A percentile compares a stretch with the other conserved stretches of the same genome.
Evolutionary conservation across 495 filamentous ascomycete species (phyloP).

Genomic region (Neurospora hispaniola): DNA sequence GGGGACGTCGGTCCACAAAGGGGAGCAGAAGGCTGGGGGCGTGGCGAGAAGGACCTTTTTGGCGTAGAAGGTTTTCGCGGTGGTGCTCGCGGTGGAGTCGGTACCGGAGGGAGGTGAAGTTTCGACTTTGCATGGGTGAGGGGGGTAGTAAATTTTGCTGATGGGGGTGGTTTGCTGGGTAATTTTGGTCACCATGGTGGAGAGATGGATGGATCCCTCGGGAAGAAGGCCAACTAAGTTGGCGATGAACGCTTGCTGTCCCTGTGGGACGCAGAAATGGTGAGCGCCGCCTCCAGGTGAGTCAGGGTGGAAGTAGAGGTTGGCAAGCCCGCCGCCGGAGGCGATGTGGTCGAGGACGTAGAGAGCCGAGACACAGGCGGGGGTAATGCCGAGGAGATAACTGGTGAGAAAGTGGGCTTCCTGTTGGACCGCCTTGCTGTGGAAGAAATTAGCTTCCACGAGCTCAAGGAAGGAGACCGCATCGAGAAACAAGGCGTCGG

Average conservation of each 20-base stretch:
- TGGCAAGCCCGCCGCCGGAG: slow-evolving; percentile 29
- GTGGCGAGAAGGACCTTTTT: slow-evolving; percentile 29
- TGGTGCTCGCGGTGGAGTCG: neutral
- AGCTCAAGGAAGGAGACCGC: slow-evolving; percentile 22
- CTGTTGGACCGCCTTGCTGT: neutral
- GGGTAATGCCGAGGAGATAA: slow-evolving; percentile 35
- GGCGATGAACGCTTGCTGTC: neutral
- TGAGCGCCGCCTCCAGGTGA: slow-evolving; percentile 8
- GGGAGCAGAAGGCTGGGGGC: slow-evolving; percentile 23
- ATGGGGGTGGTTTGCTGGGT: neutral
- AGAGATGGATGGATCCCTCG: neutral
- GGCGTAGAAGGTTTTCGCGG: slow-evolving; percentile 13
- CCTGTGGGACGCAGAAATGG: slow-evolving; percentile 4
- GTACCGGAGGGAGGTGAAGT: neutral
- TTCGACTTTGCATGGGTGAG: neutral
- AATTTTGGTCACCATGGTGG: neutral
- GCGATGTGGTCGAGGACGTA: slow-evolving; percentile 43
- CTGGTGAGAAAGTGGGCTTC: slow-evolving; percentile 25
- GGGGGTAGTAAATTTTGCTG: neutral
- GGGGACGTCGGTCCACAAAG: neutral
- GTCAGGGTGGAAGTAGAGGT: slow-evolving; percentile 28
- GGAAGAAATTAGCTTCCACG: slow-evolving; percentile 10
- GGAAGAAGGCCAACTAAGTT: slow-evolving; percentile 1
- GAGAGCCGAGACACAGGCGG: slow-evolving; percentile 31
- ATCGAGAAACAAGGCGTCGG: slow-evolving; percentile 15